phyloP scores from a whole-genome alignment of 495 filamentous ascomycete species.

The Hyphodiscus hymeniophilus region DNA sequence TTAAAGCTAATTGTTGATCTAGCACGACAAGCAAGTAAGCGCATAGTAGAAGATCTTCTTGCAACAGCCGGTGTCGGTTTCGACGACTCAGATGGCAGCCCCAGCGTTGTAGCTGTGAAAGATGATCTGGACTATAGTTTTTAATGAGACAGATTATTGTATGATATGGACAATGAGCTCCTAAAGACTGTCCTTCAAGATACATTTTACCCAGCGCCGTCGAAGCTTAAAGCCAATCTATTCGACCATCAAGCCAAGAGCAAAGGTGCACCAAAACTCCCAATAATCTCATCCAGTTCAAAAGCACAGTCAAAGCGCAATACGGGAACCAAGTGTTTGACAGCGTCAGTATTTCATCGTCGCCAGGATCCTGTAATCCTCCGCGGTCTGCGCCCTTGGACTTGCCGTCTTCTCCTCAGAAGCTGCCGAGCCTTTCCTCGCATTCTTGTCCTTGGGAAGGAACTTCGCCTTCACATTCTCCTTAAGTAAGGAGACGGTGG shows the following conservation, averaged over 20 bases:
- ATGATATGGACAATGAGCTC: background rate
- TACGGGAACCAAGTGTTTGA: too few relatives aligned
- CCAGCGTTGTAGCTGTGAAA: slow-evolving; percentile 64
- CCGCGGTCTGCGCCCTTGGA: slow-evolving; percentile 8
- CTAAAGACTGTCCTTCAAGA: background rate
- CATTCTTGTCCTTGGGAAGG: slow-evolving; percentile 7
- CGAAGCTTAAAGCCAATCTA: background rate
- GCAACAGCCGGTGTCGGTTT: slow-evolving; percentile 70
- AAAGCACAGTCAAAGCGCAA: slow-evolving; percentile 6
- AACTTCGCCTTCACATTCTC: slow-evolving; percentile 11
- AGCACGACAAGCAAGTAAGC: slow-evolving; percentile 84
- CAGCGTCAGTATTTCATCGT: slow-evolving; percentile 8
- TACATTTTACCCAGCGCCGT: too few relatives aligned
- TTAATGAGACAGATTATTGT: slow-evolving; percentile 25
- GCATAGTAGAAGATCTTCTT: slow-evolving; percentile 86
- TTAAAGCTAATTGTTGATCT: background rate
- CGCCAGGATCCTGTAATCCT: slow-evolving; percentile 14
- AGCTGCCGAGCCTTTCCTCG: too few relatives aligned
- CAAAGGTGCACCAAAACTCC: background rate
- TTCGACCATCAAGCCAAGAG: background rate
- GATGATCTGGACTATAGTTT: slow-evolving; percentile 64
- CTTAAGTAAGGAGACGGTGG: slow-evolving; percentile 25
- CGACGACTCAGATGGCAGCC: slow-evolving; percentile 50
- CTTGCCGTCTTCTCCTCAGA: slow-evolving; percentile 6
- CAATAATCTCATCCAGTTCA: background rate